Base-by-base conservation (phyloP, 2,329 filamentous ascomycete species). In the Alternaria rosae region DNA sequence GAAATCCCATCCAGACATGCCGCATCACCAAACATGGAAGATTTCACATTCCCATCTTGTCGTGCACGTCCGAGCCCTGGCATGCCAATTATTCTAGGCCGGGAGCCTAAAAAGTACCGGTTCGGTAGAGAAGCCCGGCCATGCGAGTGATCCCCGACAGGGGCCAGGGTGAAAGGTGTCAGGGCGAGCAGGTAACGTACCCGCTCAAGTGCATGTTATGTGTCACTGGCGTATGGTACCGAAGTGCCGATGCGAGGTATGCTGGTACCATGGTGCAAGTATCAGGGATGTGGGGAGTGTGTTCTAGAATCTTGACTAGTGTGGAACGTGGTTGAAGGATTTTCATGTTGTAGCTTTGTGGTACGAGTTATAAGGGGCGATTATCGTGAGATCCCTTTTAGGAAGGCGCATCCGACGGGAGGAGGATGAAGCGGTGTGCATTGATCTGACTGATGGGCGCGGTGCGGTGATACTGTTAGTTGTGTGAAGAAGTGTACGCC, bases 1-100 rank as follows among this genome's bases (percentile, higher is more conserved):
- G 35, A 38, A 38, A 38, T 54, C 21, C 7, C 48, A 42, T 17
- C 26, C 50, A 23, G 45, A 48, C n/a, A 17, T 59, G n/a, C 20
- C 47, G 20, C 41, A 47, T 21, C 57, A 21, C n/a, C 48, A 30
- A 9, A 15, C 38, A 13, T 42, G 25, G 12, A 54, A 23, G 20
- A 59, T 35, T 12, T 50, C 54, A 26, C 50, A 54, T 41, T 68
- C 62, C 50, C 66, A 45, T 23, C 66, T 50, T 41, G 65, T 38
- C 59, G 45, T 64, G 65, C n/a, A 61, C 64, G 35, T 65, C 64
- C 25, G 21, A 8, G 50, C 57, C 61, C 17, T 62, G 35, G 35
- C 35, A 38, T 38, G 35, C 35, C 35, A 38, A 38, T 38, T 38
- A 38, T 38, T 38, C 35, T 38, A 38, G 35, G 35, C 35, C 35